These are phyloP conservation scores for Talaromyces rugulosus DNA, from an alignment of 2,329 filamentous ascomycete species.

Conservation along the genomic window DNA sequence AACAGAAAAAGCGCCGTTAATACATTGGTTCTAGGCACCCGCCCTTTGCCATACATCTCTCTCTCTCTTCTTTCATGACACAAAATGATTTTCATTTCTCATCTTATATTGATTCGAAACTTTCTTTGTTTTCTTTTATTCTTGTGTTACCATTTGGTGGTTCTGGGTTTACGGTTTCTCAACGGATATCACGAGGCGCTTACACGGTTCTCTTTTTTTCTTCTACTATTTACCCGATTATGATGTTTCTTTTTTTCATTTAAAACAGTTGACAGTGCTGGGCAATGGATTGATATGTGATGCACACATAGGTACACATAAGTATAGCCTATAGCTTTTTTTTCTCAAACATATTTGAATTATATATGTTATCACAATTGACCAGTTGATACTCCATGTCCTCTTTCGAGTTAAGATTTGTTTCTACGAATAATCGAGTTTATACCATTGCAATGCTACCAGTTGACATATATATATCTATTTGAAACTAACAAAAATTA, in stretches of 20 bases:
- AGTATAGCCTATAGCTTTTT: background rate
- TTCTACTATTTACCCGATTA: background rate
- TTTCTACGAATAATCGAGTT: background rate
- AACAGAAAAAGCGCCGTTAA: background rate
- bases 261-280: background rate
- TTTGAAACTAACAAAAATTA: no score
- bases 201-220: background rate
- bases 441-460: no score
- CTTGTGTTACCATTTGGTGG: background rate
- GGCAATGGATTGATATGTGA: background rate
- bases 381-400: background rate
- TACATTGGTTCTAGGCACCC: background rate
- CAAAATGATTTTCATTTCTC: background rate
- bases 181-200: constrained; percentile 1
- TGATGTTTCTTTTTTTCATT: background rate
- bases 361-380: background rate
- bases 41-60: background rate
- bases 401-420: no score
- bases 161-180: background rate
- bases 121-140: background rate
- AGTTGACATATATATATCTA: no score
- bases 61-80: background rate
- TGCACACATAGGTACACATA: background rate
- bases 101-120: background rate
- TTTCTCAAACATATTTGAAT: background rate